Evolutionary conservation across 2,329 filamentous ascomycete genomes (phyloP).

Genomic region (Fusarium concolor): DNA sequence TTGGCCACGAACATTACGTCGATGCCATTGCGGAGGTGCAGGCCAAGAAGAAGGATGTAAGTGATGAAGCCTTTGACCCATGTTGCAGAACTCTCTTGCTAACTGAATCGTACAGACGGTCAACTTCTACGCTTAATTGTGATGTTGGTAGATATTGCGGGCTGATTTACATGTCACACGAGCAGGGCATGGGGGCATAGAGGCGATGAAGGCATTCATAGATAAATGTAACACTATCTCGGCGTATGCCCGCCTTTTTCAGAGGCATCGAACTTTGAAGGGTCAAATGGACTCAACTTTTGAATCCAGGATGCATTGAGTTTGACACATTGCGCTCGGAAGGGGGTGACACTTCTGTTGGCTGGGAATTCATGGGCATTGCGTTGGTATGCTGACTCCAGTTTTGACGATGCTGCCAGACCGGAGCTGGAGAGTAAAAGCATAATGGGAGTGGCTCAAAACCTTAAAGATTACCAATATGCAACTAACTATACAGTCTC

Average conservation of each 20-base stretch:
- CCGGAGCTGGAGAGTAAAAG: neutral
- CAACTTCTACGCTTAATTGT: slow-evolving; percentile 64
- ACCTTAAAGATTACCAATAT: no score
- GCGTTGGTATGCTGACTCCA: no score
- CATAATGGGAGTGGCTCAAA: no score
- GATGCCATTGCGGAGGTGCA: slow-evolving; percentile 98
- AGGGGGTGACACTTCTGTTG: neutral
- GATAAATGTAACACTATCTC: slow-evolving; percentile 47
- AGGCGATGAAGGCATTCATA: slow-evolving; percentile 37
- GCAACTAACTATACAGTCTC: no score
- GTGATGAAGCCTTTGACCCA: slow-evolving; percentile 46
- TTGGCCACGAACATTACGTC: slow-evolving; percentile 97
- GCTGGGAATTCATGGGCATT: neutral
- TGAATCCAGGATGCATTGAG: neutral
- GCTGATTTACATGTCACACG: slow-evolving; percentile 23
- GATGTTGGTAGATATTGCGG: slow-evolving; percentile 17
- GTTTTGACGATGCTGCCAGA: neutral
- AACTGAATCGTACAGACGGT: slow-evolving; percentile 58
- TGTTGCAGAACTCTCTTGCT: slow-evolving; percentile 9
- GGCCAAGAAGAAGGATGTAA: slow-evolving; percentile 91
- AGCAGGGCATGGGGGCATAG: slow-evolving; percentile 37
- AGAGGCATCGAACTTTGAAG: slow-evolving; percentile 1
- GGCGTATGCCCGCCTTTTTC: slow-evolving; percentile 12
- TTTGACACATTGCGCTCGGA: neutral
- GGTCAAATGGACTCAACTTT: neutral